Evolutionary conservation across 129 eudicot species (phyloP).

Genomic region (Flaveria brownii): DNA sequence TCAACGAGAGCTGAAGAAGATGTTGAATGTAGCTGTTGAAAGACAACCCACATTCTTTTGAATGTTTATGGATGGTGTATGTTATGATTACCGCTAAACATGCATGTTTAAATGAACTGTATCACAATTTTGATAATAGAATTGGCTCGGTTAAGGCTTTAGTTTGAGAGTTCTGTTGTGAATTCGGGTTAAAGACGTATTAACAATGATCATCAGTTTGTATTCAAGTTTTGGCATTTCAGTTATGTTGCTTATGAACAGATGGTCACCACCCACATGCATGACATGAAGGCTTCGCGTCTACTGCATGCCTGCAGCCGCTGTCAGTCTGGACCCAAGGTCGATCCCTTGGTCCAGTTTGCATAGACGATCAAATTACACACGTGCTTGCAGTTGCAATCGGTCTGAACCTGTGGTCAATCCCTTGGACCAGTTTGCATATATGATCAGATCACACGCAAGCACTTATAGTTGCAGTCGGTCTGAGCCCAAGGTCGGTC

Average conservation of each 20-base stretch:
- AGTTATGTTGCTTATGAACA: neutral
- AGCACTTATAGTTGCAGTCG: neutral
- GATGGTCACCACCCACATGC: neutral
- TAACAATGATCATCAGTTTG: neutral
- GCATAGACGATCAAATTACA: too few relatives aligned
- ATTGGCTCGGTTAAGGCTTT: constrained; percentile 8
- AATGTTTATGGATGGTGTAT: constrained; percentile 10
- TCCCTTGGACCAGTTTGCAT: too few relatives aligned
- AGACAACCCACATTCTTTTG: constrained; percentile 21
- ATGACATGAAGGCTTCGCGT: neutral
- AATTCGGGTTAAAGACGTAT: neutral
- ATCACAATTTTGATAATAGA: constrained; percentile 29
- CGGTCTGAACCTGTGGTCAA: too few relatives aligned
- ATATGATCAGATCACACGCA: neutral
- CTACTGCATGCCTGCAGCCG: too few relatives aligned
- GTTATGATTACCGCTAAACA: constrained; percentile 16
- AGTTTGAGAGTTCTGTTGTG: constrained; percentile 12
- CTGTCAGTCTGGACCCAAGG: too few relatives aligned
- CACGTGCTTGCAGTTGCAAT: too few relatives aligned
- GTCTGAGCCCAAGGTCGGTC: neutral
- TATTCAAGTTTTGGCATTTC: neutral
- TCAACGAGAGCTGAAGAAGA: neutral
- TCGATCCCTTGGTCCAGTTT: too few relatives aligned
- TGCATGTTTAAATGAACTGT: neutral
- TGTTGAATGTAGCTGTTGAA: constrained; percentile 23